Conservation (phyloP, 169 alveolate species). For the Besnoitia besnoiti region DNA sequence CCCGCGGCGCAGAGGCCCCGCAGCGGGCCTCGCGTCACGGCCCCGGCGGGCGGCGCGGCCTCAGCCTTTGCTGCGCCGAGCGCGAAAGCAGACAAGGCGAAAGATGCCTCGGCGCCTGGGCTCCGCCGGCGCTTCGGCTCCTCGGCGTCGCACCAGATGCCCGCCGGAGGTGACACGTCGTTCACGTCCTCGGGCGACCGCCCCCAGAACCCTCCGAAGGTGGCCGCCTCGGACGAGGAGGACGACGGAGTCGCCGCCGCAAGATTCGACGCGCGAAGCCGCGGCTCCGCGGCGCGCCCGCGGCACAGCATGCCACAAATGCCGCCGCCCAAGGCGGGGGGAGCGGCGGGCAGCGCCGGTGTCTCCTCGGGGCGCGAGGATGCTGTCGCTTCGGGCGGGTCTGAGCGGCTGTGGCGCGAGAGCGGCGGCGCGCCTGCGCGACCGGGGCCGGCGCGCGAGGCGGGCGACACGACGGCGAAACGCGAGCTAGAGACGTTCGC, state of each 20-base stretch:
- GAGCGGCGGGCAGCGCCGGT: neutral
- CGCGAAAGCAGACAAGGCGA: neutral
- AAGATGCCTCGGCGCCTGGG: neutral
- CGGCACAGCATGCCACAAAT: neutral
- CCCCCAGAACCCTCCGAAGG: no score
- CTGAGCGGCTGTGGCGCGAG: neutral
- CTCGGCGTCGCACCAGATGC: neutral
- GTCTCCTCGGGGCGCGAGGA: neutral
- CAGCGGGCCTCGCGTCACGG: neutral
- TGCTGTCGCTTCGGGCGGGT: neutral
- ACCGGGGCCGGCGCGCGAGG: neutral
- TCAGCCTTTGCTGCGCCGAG: neutral
- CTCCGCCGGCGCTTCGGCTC: neutral
- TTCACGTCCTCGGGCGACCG: neutral
- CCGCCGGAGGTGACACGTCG: neutral
- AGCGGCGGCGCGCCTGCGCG: neutral
- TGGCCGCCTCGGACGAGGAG: neutral
- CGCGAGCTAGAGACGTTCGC: constrained; percentile 17
- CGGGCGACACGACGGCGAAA: neutral
- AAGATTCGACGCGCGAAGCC: neutral
- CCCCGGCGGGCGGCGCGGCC: neutral
- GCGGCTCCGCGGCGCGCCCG: neutral
- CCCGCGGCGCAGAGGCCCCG: neutral
- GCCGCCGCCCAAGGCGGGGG: neutral
- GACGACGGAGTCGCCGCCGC: neutral